Conservation (phyloP, 805 yeast species). For the Ogataea parapolymorpha region DNA sequence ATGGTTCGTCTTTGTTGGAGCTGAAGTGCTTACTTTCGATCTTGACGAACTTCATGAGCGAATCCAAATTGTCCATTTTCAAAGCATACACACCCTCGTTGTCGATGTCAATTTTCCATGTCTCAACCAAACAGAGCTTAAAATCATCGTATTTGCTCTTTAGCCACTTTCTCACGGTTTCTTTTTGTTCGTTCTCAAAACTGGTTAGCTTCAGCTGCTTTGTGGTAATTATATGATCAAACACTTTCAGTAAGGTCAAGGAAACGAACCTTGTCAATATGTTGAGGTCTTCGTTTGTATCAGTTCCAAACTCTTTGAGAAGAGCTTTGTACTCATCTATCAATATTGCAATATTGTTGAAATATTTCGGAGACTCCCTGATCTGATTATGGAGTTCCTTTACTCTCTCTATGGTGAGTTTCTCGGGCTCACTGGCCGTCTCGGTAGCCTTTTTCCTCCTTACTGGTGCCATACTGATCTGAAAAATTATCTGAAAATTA, state of each 20-base stretch:
- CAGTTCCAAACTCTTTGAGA: conserved; percentile 14
- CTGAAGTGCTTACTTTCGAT: conserved; percentile 54
- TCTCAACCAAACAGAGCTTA: conserved; percentile 41
- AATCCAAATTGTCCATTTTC: conserved; percentile 52
- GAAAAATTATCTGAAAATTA: conserved; percentile 3
- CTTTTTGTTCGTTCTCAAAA: conserved; percentile 40
- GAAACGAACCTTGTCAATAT: conserved; percentile 37
- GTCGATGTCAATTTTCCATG: conserved; percentile 38
- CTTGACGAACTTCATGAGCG: conserved; percentile 51
- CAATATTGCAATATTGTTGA: conserved; percentile 52
- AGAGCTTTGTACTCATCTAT: conserved; percentile 37
- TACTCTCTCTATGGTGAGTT: conserved; percentile 24
- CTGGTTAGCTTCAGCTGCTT: conserved; percentile 38
- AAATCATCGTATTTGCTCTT: conserved; percentile 53
- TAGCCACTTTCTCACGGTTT: conserved; percentile 61
- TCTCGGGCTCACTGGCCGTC: background rate
- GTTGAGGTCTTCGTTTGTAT: conserved; percentile 23
- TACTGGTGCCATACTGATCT: conserved; percentile 7
- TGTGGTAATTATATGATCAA: conserved; percentile 44
- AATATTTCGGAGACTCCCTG: conserved; percentile 43
- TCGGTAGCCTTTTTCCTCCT: conserved; percentile 1
- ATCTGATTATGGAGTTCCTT: conserved; percentile 30
- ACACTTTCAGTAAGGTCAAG: conserved; percentile 42
- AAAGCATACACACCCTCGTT: conserved; percentile 40
- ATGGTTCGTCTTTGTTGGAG: conserved; percentile 49